A percentile compares a stretch with the other conserved stretches of the same genome.
Evolutionary conservation across 208 protist genomes (phyloP).

Genomic region (Novymonas esmeraldas): DNA sequence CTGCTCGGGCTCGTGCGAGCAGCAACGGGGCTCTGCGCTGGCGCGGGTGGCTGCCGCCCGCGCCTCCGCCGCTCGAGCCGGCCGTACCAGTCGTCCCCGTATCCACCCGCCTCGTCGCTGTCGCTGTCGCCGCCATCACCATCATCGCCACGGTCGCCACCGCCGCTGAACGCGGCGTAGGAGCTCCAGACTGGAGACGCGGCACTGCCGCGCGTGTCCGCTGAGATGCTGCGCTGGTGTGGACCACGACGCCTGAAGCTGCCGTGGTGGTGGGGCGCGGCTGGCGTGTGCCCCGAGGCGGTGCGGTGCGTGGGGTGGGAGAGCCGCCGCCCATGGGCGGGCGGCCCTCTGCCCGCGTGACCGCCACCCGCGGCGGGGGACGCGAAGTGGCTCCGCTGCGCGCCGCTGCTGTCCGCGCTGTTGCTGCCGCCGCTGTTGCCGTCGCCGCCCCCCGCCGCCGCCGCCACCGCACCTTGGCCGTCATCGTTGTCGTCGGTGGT

Average conservation of each 20-base stretch:
- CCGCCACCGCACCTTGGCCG: background rate
- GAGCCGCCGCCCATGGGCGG: background rate
- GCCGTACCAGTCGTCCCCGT: slow-evolving; percentile 8
- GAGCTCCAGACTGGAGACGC: background rate
- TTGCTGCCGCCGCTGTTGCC: background rate
- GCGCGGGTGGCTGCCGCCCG: background rate
- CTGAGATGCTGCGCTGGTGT: slow-evolving; percentile 10
- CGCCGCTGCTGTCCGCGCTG: background rate
- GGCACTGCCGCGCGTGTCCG: background rate
- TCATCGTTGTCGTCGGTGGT: background rate
- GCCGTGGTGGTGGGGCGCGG: too few species aligned
- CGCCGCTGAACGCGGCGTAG: slow-evolving; percentile 6
- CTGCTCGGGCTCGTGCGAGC: background rate
- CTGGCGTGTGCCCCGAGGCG: background rate
- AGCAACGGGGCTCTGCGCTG: slow-evolving; percentile 9
- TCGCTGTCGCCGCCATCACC: slow-evolving; percentile 4
- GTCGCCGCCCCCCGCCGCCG: background rate
- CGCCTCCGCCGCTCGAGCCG: slow-evolving; percentile 1
- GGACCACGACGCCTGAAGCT: too few species aligned
- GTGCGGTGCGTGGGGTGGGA: background rate
- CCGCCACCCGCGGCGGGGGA: background rate
- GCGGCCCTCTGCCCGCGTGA: too few species aligned
- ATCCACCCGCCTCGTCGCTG: too few species aligned
- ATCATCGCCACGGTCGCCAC: slow-evolving; percentile 5
- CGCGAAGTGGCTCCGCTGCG: background rate